Base-by-base conservation (phyloP, 768 basidiomycete genomes). In the Mycena vulgaris region DNA sequence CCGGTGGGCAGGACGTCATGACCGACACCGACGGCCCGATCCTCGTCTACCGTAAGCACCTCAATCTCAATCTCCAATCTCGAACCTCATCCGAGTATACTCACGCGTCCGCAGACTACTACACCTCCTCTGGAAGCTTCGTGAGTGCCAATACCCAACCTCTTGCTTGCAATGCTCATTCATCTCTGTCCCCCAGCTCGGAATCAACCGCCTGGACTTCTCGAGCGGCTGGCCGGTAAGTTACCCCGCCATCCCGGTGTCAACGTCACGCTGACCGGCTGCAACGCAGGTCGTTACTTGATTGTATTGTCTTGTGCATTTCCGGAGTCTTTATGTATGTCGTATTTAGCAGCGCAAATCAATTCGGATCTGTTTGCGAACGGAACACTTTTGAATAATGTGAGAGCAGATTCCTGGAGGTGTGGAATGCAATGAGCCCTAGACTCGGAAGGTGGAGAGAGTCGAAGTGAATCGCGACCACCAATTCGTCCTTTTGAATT, bases 1-100 rank as follows among this genome's bases (percentile, higher is more conserved):
- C 89, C 60, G 89, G 89, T 53, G 88, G 88, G 21, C 87, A 89
- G 75, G 86, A 87, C 69, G 49, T 89, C 21, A 78, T 85, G 78
- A 75, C 75, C 9, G 88, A 89, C 71, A 69, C 37, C 3, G 86
- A 87, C 72, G 87, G 84, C 14, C 76, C 82, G 13, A 82, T 88
- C 63, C 75, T 89, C 19, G 80, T 87, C 31, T 88, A 89, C 71
- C 87, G 65, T 66, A 30, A 27, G 57, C 52, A 5, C 23, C 7
- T 42, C 19, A 45, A 69, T 30, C 47, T 31, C 5, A 5, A 19
- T 35, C 39, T 35, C 23, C 40, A 14, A 48, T 2, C 40, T 40
- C 14, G n/a, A n/a, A n/a, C n/a, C n/a, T n/a, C 17, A 3, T 14
- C 16, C 19, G 2, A 7, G 5, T 33, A 0, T 39, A 53, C 27